These are phyloP conservation scores for Adiantum capillusveneris DNA, from an alignment of 75 land plant species.

Conservation along the genomic window DNA sequence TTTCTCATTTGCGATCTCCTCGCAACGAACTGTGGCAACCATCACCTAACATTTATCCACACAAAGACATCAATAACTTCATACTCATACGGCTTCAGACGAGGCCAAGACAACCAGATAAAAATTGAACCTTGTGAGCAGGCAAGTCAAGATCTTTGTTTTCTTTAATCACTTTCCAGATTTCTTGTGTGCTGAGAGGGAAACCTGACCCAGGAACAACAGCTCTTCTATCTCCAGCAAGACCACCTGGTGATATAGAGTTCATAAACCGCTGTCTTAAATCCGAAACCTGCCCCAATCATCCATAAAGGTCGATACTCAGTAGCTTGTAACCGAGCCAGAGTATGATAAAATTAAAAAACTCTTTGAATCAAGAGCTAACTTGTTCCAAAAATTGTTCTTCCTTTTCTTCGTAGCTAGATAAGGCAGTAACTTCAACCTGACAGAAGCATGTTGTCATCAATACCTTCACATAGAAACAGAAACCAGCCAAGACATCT, in stretches of 20 bases:
- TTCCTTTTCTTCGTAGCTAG: conserved; percentile 91
- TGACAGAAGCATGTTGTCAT: conserved; percentile 4
- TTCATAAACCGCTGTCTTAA: conserved; percentile 61
- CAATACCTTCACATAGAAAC: too few relatives aligned
- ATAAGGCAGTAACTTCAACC: conserved; percentile 73
- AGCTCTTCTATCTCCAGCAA: conserved; percentile 87
- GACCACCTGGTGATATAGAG: conserved; percentile 91
- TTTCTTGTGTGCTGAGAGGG: conserved; percentile 79
- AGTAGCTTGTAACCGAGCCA: too few relatives aligned
- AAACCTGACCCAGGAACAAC: conserved; percentile 94
- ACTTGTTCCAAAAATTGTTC: conserved; percentile 80
- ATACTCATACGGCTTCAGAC: too few relatives aligned
- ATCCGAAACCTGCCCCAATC: conserved; percentile 37
- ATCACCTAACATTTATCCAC: conserved; percentile 45
- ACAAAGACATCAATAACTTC: too few relatives aligned
- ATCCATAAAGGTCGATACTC: too few relatives aligned
- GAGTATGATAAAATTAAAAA: neutral
- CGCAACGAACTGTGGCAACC: conserved; percentile 99
- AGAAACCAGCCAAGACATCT: too few relatives aligned
- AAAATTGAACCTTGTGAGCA: conserved; percentile 70
- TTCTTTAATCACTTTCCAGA: conserved; percentile 88
- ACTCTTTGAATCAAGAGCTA: neutral
- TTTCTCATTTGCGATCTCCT: conserved; percentile 96
- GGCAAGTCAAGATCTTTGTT: conserved; percentile 93
- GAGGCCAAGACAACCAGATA: neutral